Evolutionary conservation across 2,329 filamentous ascomycete genomes (phyloP), one percentile per base, ranked within the genome.

Genomic region (Claviceps humidiphila): DNA sequence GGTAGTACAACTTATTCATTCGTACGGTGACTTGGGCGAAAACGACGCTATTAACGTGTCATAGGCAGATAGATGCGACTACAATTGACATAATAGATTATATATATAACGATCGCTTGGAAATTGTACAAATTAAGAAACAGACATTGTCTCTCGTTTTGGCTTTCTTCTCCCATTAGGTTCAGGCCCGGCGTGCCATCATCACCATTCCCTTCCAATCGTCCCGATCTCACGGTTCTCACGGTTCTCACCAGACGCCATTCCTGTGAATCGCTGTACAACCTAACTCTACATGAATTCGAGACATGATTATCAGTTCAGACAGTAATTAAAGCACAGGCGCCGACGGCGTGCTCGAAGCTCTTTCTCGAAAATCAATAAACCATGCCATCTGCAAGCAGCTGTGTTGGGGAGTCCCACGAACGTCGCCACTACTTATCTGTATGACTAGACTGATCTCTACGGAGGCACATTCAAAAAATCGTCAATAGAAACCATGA

Each of bases 251-350:
- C 26, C 26, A 52, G 87, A 58, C 59, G 82, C 80, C 26, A 80
- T 78, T 5, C 84, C 80, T 1, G 22, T 82, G 74, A 5, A 81
- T 78, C 45, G 87, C 75, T 11, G 85, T 74, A 80, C 82, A 85
- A 40, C 80, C 75, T 2, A 84, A 68, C 47, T 84, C 79, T 49
- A 61, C 64, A 44, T 81, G 85, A 77, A 59, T 88, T 88, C 20
- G 82, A 70, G 51, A 83, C 75, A 63, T 87, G 82, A 65, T 88
- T 82, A 63, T 88, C 83, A 0, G 80, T 78, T 73, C 76, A 86
- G 0, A 82, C 77, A 0, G 84, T 84, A 13, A 88, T 76, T 51
- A 86, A 73, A 3, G 82, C 82, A 64, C 85, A 88, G 63, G 78
- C 72, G 1, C 65, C 65, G 6, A 89, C 71, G 17, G 77, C 69